A percentile compares a stretch with the other conserved stretches of the same genome.
Conservation (phyloP, 2,329 filamentous ascomycete species). For the Neofusicoccum sp. region DNA sequence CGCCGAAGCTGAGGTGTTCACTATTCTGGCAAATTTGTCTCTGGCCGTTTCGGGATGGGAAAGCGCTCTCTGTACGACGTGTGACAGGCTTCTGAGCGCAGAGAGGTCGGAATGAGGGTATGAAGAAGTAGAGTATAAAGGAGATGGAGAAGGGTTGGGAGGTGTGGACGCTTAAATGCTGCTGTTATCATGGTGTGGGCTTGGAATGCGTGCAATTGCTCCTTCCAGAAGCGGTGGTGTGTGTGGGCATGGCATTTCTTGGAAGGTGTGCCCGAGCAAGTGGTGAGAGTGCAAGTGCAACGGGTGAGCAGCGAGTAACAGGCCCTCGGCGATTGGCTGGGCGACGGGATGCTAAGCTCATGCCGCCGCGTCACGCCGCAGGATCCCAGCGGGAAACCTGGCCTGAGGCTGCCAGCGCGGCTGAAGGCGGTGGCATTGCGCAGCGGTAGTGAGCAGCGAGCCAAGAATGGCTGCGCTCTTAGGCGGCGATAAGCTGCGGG, state of each 20-base stretch:
- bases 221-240: background rate
- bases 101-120: no score
- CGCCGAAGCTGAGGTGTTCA: background rate
- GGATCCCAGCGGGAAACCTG: no score
- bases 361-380: background rate
- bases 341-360: background rate
- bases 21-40: background rate
- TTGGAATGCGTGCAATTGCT: background rate
- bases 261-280: background rate
- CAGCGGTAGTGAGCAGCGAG: no score
- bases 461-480: background rate
- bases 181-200: background rate
- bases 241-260: background rate
- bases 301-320: background rate
- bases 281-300: background rate
- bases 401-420: no score
- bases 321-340: background rate
- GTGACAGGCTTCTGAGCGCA: background rate
- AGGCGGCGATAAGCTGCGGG: background rate
- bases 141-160: background rate
- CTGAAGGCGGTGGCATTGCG: no score
- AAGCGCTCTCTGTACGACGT: background rate
- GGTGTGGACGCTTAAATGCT: no score
- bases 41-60: background rate
- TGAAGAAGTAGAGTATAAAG: background rate